Evolutionary conservation across 768 basidiomycete species (phyloP).

Genomic region (Dictyophora rubrovolvata): DNA sequence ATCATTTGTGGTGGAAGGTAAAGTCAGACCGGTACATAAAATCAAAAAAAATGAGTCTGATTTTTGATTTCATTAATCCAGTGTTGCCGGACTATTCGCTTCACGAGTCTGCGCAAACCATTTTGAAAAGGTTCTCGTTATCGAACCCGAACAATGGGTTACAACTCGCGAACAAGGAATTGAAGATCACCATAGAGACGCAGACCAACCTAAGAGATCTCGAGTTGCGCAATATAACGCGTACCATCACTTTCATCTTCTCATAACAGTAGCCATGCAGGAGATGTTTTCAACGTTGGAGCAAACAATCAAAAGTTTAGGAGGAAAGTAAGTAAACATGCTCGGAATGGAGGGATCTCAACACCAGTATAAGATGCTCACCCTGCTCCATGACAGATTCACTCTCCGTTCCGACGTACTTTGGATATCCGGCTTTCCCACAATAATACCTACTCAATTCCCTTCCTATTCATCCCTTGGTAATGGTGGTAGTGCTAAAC

Average conservation of each 20-base stretch:
- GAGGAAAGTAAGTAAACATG: slow-evolving; percentile 11
- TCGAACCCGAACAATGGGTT: slow-evolving; percentile 19
- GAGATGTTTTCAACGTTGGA: slow-evolving; percentile 17
- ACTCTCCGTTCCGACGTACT: slow-evolving; percentile 1
- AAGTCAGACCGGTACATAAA: neutral
- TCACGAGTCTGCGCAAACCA: slow-evolving; percentile 25
- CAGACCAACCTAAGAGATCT: slow-evolving; percentile 17
- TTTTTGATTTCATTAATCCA: slow-evolving; percentile 5
- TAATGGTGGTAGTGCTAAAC: slow-evolving; percentile 2
- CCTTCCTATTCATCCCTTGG: slow-evolving; percentile 21
- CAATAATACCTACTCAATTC: slow-evolving; percentile 15
- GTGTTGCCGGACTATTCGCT: slow-evolving; percentile 23
- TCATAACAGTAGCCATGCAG: slow-evolving; percentile 7
- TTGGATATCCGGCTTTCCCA: slow-evolving; percentile 13
- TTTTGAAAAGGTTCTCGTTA: slow-evolving; percentile 23
- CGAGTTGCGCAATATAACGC: slow-evolving; percentile 8
- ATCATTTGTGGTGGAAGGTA: slow-evolving; percentile 3
- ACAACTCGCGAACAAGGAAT: neutral
- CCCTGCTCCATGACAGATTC: too few relatives aligned
- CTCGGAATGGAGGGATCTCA: too few relatives aligned
- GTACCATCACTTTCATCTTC: slow-evolving; percentile 2
- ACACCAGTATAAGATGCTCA: too few relatives aligned
- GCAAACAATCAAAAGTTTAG: slow-evolving; percentile 7
- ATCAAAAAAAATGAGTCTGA: neutral
- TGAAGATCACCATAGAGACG: slow-evolving; percentile 9